Percentiles rank a stretch among this genome's conserved stretches.
phyloP scores from a whole-genome alignment of 1,139 yeast species.

The Spencermartinsiella ligniputridi region DNA sequence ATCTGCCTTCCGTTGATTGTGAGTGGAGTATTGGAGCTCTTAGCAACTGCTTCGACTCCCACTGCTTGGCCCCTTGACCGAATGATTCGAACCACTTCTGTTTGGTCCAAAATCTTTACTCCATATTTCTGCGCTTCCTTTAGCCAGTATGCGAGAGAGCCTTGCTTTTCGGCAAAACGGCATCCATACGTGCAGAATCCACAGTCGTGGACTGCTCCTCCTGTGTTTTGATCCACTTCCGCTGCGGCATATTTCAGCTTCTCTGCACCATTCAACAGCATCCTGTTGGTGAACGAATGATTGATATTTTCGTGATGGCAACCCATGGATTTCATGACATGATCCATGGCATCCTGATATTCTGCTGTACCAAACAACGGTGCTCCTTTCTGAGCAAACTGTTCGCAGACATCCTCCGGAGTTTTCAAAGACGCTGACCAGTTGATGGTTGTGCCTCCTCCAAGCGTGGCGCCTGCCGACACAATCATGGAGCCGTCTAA shows the following conservation, averaged over 20 bases:
- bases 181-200: slow-evolving; percentile 55
- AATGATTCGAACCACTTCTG: slow-evolving; percentile 40
- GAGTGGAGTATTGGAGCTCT: slow-evolving; percentile 3
- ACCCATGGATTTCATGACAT: slow-evolving; percentile 51
- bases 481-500: slow-evolving; percentile 39
- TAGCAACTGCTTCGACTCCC: slow-evolving; percentile 38
- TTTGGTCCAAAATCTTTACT: slow-evolving; percentile 46
- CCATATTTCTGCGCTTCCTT: slow-evolving; percentile 49
- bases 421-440: slow-evolving; percentile 59
- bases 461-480: slow-evolving; percentile 54
- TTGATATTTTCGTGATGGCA: slow-evolving; percentile 40
- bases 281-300: slow-evolving; percentile 48
- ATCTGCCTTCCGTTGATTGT: slow-evolving; percentile 47
- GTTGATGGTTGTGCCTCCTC: slow-evolving; percentile 59
- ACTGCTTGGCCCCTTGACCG: slow-evolving; percentile 44
- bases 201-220: slow-evolving; percentile 47
- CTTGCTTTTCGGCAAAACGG: slow-evolving; percentile 52
- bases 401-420: slow-evolving; percentile 50
- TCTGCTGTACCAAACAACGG: slow-evolving; percentile 46
- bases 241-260: slow-evolving; percentile 45
- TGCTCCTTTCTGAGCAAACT: slow-evolving; percentile 49
- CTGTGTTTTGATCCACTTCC: slow-evolving; percentile 48
- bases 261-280: slow-evolving; percentile 44
- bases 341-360: slow-evolving; percentile 47
- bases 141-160: slow-evolving; percentile 51